Base-by-base conservation (phyloP, 441 rosid genomes). In the Erodium moschatum region DNA sequence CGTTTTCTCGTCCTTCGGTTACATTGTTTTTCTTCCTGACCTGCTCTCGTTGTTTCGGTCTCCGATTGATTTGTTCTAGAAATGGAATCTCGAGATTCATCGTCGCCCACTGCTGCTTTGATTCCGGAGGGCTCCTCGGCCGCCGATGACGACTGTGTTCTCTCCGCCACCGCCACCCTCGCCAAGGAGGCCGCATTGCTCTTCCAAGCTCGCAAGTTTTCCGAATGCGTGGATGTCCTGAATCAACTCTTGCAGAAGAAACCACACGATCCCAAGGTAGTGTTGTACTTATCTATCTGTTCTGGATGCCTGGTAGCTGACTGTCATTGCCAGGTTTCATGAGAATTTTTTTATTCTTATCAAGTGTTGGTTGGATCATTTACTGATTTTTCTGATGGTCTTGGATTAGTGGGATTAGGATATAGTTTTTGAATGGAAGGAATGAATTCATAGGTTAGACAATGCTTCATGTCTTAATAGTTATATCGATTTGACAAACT, bases 181-280 rank as follows among this genome's bases (percentile, higher is more conserved):
- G 97, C 94, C 58, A 89, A 86, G 72, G 91, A 85, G 68, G 97
- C 97, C 15, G 79, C 84, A 8, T 71, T 82, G 27, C 79, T 76
- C 79, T 95, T 86, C 77, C 89, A 90, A 73, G 90, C 96, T 44
- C 74, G 83, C 44, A 86, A 89, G 71, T 89, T 82, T 74, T 64
- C 67, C 8, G 99, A 95, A 72, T 92, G 97, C 68, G 70, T 90
- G n/a, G 87, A 84, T 33, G 72, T 85, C 67, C 73, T 92, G 76
- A 76, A 73, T 81, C 92, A 89, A 79, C 89, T 95, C 50, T 71
- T 74, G 71, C 84, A 71, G 64, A 89, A 84, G 85, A 87, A 86
- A 72, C 85, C 71, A 38, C 79, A 83, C 81, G 98, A 95, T 85
- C 96, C 91, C 3, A 95, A 89, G 91, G 98, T 90, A 40, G 35